Evolutionary conservation across 1,284 basidiomycete species (phyloP).

Genomic region (Wolfiporia cocos): DNA sequence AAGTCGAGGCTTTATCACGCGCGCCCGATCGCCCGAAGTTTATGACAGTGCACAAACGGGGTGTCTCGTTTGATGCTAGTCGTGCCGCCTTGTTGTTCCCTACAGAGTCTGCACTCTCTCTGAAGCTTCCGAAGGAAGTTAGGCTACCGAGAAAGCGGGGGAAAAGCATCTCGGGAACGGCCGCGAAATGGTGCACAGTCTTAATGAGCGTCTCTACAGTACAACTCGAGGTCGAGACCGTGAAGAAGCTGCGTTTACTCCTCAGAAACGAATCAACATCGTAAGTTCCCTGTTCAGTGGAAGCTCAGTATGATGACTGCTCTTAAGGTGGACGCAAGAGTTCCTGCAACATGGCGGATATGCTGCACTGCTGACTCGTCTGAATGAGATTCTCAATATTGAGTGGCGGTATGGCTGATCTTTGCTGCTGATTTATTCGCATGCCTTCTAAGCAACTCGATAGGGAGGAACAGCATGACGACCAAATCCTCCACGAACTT

Average conservation of each 20-base stretch:
- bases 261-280: conserved; percentile 82
- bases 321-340: conserved; percentile 80
- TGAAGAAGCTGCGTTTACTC: conserved; percentile 75
- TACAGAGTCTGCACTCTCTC: conserved; percentile 8
- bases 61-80: conserved; percentile 18
- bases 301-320: conserved; percentile 1
- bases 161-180: conserved; percentile 30
- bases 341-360: conserved; percentile 88
- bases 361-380: conserved; percentile 69
- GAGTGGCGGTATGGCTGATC: conserved; percentile 81
- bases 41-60: conserved; percentile 14
- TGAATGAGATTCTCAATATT: conserved; percentile 91
- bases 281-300: conserved; percentile 31
- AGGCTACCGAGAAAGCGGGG: conserved; percentile 33
- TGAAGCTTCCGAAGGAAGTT: no score
- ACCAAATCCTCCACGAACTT: conserved; percentile 89
- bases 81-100: conserved; percentile 23
- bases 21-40: conserved; percentile 7
- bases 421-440: background rate
- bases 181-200: conserved; percentile 59
- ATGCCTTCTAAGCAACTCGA: background rate
- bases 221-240: conserved; percentile 62
- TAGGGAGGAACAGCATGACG: conserved; percentile 97
- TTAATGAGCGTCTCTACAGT: conserved; percentile 61
- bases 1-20: conserved; percentile 27